Base-by-base conservation (phyloP, 148 eudicot genomes). In the Nepenthes mirabilis region DNA sequence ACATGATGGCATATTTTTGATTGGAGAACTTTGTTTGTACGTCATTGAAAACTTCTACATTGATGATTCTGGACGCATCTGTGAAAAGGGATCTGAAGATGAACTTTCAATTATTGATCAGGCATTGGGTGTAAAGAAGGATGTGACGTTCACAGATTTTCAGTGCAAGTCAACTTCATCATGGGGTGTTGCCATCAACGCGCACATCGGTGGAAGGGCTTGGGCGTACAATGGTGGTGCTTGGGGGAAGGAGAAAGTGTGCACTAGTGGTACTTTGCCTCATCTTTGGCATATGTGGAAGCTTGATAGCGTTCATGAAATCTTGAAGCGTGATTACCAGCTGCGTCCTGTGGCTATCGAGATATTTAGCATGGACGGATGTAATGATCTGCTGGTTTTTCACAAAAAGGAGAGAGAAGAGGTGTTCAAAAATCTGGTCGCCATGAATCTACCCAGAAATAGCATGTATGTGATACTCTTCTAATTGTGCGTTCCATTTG, bases 141-240 rank as follows among this genome's bases (percentile, higher is more conserved):
- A 94, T 74, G 75, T 73, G 32, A 79, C 82, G 34, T 73, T 75
- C 66, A 69, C 79, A 75, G 99, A 94, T 68, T 86, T 88, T 33
- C 79, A 89, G 59, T 82, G 90, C 68, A 94, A 89, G 77, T 84
- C 91, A 53, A 84, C 81, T 65, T 89, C 88, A 63, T 86, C 97
- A 35, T 82, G 87, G 90, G 74, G 74, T 81, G 83, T 70, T 45
- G 64, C 90, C 33, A 75, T 64, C 51, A 89, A 84, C 62, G 70
- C 86, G 8, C 74, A 67, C 51, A 65, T 74, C 58, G 99, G 97
- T 37, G 95, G 95, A 61, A 80, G 95, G 82, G 95, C 99, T 61
- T 94, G 99, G 99, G 99, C 95, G 2, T 94, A 86, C 67, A 87
- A 72, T 75, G 99, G 99, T 63, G 97, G 99, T 65, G 99, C 99